Evolutionary conservation across 2,329 filamentous ascomycete genomes (phyloP), one percentile per base, ranked within the genome.

Genomic region (Neopestalotiopsis rosae): DNA sequence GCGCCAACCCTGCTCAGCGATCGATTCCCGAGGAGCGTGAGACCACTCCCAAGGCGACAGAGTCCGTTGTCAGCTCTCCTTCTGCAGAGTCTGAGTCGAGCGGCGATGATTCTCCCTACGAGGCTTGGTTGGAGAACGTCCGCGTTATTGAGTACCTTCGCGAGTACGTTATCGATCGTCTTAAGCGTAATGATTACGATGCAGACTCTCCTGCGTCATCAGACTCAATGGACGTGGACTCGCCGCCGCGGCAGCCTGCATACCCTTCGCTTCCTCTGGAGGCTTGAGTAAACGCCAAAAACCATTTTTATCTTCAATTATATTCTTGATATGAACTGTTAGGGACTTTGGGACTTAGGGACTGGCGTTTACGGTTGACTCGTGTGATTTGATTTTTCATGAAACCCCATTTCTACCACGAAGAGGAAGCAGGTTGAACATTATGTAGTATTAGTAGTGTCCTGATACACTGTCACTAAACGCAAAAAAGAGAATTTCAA

Each of bases 121-220:
- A 91, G 74, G 82, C 84, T 68, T 91, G 89, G 89, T 80, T 91
- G 13, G 88, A 90, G 79, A 90, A 91, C 75, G 87, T 91, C 77
- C 88, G 89, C 45, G 84, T 88, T 65, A 89, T 91, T 66, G 90
- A 91, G 80, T 86, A 82, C 58, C 84, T 92, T 49, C 84, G 89
- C 52, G 85, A 87, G 71, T 87, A 88, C 70, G 83, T 92, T 66
- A 84, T 83, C 61, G 81, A 86, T 12, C 86, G 89, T 40, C 83
- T 91, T n/a, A 82, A 88, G 67, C 83, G 83, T 42, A 83, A 82
- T 72, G 87, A 90, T 67, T 91, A 87, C 72, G 82, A 84, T 70
- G 72, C 61, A 49, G 78, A 70, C 67, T 78, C 73, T 70, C 77
- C 76, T 61, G 75, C 69, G 61, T 79, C 76, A 17, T 80, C 71